These are phyloP conservation scores for Debaryomyces prosopidis DNA, from an alignment of 805 yeast genomes.

Conservation along the genomic window DNA sequence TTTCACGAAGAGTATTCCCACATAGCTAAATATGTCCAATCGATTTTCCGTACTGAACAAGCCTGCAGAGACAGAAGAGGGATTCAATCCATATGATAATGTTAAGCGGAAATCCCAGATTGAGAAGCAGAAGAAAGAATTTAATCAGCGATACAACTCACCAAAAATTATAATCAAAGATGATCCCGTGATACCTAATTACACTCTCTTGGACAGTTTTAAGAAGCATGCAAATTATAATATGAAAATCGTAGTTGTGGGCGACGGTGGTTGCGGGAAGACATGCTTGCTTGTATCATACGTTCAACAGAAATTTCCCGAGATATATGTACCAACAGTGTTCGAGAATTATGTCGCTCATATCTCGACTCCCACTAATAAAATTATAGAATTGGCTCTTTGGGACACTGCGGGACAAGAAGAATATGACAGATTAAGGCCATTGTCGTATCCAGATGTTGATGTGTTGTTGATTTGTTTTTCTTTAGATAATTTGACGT, in stretches of 20 bases:
- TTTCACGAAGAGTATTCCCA: too few species aligned
- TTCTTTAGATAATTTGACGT: slow-evolving; percentile 59
- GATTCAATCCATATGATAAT: slow-evolving; percentile 28
- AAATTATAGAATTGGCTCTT: slow-evolving; percentile 70
- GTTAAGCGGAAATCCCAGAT: slow-evolving; percentile 20
- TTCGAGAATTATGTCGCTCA: slow-evolving; percentile 75
- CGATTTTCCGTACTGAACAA: slow-evolving; percentile 7
- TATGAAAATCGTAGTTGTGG: slow-evolving; percentile 75
- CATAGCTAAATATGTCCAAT: slow-evolving; percentile 7
- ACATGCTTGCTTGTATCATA: slow-evolving; percentile 73
- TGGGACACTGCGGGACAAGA: slow-evolving; percentile 96
- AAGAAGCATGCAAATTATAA: slow-evolving; percentile 19
- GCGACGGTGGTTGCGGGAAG: slow-evolving; percentile 92
- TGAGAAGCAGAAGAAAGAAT: slow-evolving; percentile 22
- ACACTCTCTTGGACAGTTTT: slow-evolving; percentile 27
- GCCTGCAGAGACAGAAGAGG: slow-evolving; percentile 5
- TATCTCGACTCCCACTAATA: slow-evolving; percentile 70
- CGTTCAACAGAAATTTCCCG: slow-evolving; percentile 70
- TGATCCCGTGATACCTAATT: slow-evolving; percentile 38
- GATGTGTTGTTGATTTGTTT: slow-evolving; percentile 77
- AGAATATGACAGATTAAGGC: slow-evolving; percentile 78
- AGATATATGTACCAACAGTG: slow-evolving; percentile 75
- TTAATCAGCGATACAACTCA: slow-evolving; percentile 19
- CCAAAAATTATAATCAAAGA: slow-evolving; percentile 34
- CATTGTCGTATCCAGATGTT: slow-evolving; percentile 77